Evolutionary conservation across 2,329 filamentous ascomycete species (phyloP), one percentile per base, ranked within the genome.

Genomic region (Aspergillus sergii): DNA sequence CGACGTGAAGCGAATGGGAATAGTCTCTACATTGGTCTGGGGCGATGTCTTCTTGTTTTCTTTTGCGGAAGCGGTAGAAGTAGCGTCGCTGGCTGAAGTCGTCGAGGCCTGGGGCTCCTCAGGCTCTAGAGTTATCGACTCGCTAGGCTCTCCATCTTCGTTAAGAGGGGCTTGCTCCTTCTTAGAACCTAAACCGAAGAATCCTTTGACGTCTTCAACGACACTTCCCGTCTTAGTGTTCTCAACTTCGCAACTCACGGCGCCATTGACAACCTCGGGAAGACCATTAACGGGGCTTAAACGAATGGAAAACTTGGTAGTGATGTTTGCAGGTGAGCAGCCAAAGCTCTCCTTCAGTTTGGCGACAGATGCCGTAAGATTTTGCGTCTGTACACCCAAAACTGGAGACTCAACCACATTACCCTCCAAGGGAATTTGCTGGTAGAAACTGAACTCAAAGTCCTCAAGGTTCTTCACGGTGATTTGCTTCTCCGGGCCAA

Each of bases 161-260:
- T 87, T 85, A 39, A 97, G 74, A 9, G 86, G 81, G 66, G 86
- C 85, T 79, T 97, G 91, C 61, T 94, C 91, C 80, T 96, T 96
- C 80, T 92, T 93, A 73, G 91, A 91, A 30, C 94, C 95, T 75
- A 98, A 94, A 7, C 95, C 95, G 74, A 99, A 96, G 66, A 97
- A 87, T 68, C 94, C 96, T 84, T 99, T 99, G 68, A 98, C 92
- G 50, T 93, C 94, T 73, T 97, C 94, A 55, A 97, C 91, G 56
- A 98, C 86, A 58, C 90, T 89, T 67, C 91, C 92, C 76, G 93
- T 92, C 78, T 88, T 88, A 54, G 89, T 88, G 10, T 84, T 85
- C 58, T 96, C 91, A 30, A 90, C 87, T 75, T 96, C 92, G 73
- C 95, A 99, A 76, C 94, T 94, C 7, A 95, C 89, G 61, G 85